Evolutionary conservation across 768 basidiomycete species (phyloP).

Genomic region (Guyanaporus albipodus): DNA sequence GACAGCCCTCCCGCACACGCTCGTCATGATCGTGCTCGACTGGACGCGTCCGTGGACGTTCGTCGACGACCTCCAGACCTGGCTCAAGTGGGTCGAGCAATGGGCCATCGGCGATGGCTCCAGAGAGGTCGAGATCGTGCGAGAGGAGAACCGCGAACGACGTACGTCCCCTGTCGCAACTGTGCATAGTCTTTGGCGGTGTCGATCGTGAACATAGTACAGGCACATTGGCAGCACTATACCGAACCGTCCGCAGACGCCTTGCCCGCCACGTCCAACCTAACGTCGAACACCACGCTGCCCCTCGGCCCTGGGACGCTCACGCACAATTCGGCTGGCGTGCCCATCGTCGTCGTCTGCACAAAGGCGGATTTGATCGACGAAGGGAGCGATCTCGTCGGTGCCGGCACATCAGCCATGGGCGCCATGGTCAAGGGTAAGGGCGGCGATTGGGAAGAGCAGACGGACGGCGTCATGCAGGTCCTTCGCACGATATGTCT

Average conservation of each 20-base stretch:
- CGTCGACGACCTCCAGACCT: conserved; percentile 75
- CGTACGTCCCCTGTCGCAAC: conserved; percentile 45
- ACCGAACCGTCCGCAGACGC: conserved; percentile 72
- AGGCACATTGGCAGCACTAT: conserved; percentile 87
- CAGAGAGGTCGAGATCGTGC: conserved; percentile 66
- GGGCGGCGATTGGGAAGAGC: conserved; percentile 91
- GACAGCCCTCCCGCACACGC: conserved; percentile 60
- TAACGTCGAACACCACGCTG: conserved; percentile 61
- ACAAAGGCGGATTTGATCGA: conserved; percentile 94
- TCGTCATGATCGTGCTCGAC: conserved; percentile 84
- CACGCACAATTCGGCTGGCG: conserved; percentile 79
- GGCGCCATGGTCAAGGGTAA: conserved; percentile 90
- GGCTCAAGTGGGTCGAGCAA: conserved; percentile 82
- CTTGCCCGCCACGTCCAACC: conserved; percentile 55
- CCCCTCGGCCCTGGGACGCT: conserved; percentile 84
- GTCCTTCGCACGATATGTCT: conserved; percentile 89
- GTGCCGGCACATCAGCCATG: conserved; percentile 72
- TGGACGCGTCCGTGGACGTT: conserved; percentile 97
- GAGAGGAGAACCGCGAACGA: conserved; percentile 81
- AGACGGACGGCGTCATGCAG: conserved; percentile 93
- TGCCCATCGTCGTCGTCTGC: conserved; percentile 86
- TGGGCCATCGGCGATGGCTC: conserved; percentile 70
- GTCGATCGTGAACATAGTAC: conserved; percentile 48
- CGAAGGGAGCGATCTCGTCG: conserved; percentile 66
- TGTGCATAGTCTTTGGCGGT: neutral